Evolutionary conservation across 2,329 filamentous ascomycete species (phyloP).

Genomic region (Ophiostoma montium): DNA sequence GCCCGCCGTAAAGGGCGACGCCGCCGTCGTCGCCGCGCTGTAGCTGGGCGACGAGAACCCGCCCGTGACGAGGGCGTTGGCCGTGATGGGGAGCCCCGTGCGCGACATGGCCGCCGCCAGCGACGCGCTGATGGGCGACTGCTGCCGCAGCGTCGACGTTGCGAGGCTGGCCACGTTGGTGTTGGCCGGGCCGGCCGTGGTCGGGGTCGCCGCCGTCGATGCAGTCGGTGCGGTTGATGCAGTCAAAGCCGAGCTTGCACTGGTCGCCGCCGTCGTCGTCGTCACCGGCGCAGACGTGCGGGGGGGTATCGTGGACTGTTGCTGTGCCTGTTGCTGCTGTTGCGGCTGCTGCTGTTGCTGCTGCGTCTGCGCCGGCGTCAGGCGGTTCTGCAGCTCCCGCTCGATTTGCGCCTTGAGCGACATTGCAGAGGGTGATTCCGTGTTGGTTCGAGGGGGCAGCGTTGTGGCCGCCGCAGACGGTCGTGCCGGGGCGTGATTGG

Average conservation of each 20-base stretch:
- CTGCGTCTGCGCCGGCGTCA: not conserved
- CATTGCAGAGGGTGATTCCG: not conserved
- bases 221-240: not conserved
- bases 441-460: not conserved
- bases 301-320: not conserved
- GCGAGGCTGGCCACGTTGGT: not conserved
- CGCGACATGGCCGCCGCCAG: slow-evolving; percentile 1
- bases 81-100: not conserved
- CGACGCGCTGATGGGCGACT: not conserved
- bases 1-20: slow-evolving; percentile 5
- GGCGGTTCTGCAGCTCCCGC: not conserved
- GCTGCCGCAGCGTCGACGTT: not conserved
- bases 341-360: not conserved
- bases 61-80: not conserved
- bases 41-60: not conserved
- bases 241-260: not conserved
- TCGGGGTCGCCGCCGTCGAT: not conserved
- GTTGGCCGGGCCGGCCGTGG: not conserved
- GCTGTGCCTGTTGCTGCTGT: not conserved
- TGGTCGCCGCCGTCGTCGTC: not conserved
- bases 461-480: not conserved
- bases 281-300: not conserved
- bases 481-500: not conserved
- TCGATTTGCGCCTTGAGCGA: not conserved
- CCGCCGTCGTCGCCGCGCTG: not conserved